Base-by-base conservation (phyloP, 2,329 filamentous ascomycete genomes). In the Sporothrix globosa region DNA sequence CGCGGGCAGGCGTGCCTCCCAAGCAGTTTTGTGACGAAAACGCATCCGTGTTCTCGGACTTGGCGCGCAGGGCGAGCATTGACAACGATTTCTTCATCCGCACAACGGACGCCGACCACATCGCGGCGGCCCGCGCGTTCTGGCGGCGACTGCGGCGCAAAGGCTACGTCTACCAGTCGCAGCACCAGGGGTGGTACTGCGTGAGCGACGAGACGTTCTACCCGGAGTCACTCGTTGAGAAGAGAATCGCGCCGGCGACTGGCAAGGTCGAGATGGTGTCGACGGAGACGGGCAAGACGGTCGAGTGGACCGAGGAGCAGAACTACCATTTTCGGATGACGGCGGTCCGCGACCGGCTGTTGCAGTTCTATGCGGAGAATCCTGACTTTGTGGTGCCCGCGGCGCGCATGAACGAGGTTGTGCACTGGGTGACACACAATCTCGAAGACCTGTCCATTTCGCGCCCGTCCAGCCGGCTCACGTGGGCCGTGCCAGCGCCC, bases 161-260 rank as follows among this genome's bases (percentile, higher is more conserved):
- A 61, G 91, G 91, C 10, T 90, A 91, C 72, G 90, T 98, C 69
- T 97, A 97, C 80, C 89, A 91, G 76, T 88, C 89, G 13, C 92
- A 91, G 75, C 96, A 98, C 76, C 88, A 93, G 77, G 96, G 96
- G 1, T 99, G 96, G 96, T 99, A 99, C 79, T 96, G 92, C 70
- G 91, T 99, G 69, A 93, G 92, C 78, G 96, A 99, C 79, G 96
- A 99, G 84, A 95, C 95, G 52, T 99, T 97, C 80, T 98, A 97
- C 78, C 93, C 95, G 0, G 86, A 90, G 68, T 87, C 88, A 7
- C 83, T 89, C 76, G 88, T 98, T 34, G 88, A 93, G 76, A 86
- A 90, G 56, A 87, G 89, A 67, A 82, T 96, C 50, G 91, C 94
- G 74, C 91, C 93, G 5, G 85, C 89, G 60, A 97, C 93, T 0